Evolutionary conservation across 2,329 filamentous ascomycete species (phyloP).

Genomic region (Seiridium unicorne): DNA sequence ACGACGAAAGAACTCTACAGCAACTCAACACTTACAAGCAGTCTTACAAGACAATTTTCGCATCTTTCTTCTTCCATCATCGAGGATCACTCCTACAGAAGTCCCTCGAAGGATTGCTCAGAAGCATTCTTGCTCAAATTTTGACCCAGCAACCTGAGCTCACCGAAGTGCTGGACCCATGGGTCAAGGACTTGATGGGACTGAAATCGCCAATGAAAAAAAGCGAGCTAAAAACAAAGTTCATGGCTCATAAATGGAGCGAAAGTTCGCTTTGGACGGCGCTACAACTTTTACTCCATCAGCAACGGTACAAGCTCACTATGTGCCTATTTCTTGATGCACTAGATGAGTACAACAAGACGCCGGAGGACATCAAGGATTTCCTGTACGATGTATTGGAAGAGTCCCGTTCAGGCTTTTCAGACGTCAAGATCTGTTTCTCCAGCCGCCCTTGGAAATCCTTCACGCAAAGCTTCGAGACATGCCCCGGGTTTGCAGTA

Average conservation of each 20-base stretch:
- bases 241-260: background rate
- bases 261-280: background rate
- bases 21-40: slow-evolving; percentile 8
- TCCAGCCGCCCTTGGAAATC: slow-evolving; percentile 13
- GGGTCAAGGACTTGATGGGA: no score
- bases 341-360: slow-evolving; percentile 14
- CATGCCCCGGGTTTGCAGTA: slow-evolving; percentile 7
- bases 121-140: slow-evolving; percentile 9
- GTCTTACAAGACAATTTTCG: slow-evolving; percentile 5
- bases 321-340: slow-evolving; percentile 15
- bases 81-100: slow-evolving; percentile 13
- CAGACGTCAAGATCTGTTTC: slow-evolving; percentile 12
- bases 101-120: slow-evolving; percentile 15
- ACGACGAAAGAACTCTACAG: slow-evolving; percentile 10
- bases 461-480: slow-evolving; percentile 8
- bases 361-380: slow-evolving; percentile 9
- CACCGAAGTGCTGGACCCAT: no score
- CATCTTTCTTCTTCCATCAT: slow-evolving; percentile 16
- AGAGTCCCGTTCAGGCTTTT: background rate
- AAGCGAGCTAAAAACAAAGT: background rate
- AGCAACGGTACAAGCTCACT: background rate
- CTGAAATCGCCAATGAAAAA: background rate
- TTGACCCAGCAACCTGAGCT: background rate
- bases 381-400: slow-evolving; percentile 8
- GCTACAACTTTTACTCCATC: background rate